Percentiles rank a stretch among this genome's conserved stretches.
Evolutionary conservation across 2,329 filamentous ascomycete genomes (phyloP).

Genomic region (Epichloe brachyelytri): DNA sequence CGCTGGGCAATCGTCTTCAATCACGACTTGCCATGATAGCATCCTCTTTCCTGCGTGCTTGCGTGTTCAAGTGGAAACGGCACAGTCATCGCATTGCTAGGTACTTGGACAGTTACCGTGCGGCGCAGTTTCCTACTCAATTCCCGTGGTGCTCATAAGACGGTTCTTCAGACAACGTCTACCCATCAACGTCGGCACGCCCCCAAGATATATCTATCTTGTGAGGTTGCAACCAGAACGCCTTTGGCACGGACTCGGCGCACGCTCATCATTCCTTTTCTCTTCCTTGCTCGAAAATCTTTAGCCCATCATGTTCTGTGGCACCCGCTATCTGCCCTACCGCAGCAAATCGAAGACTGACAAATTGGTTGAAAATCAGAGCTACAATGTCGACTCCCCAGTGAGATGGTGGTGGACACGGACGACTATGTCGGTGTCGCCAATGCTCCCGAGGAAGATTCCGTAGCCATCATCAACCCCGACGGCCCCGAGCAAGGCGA

Average conservation of each 20-base stretch:
- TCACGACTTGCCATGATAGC: background rate
- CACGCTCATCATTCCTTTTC: conserved; percentile 6
- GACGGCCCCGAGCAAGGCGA: conserved; percentile 35
- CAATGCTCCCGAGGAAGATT: conserved; percentile 35
- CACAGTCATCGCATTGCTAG: background rate
- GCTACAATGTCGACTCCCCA: conserved; percentile 41
- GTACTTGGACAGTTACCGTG: background rate
- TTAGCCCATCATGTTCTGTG: conserved; percentile 11
- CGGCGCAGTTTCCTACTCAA: background rate
- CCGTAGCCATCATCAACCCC: conserved; percentile 41
- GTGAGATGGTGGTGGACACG: conserved; percentile 43
- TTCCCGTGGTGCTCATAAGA: background rate
- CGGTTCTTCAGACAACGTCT: background rate
- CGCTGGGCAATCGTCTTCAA: background rate
- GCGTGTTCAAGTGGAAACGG: background rate
- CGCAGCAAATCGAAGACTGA: conserved; percentile 14
- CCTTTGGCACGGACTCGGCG: background rate
- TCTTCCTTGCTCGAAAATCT: conserved; percentile 2
- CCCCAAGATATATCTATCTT: background rate
- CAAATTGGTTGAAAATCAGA: conserved; percentile 21
- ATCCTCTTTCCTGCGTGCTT: background rate
- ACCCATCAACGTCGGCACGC: background rate
- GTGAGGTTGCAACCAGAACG: background rate
- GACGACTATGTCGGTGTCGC: conserved; percentile 40
- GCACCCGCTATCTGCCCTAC: conserved; percentile 10